phyloP scores from a whole-genome alignment of 2,329 filamentous ascomycete species.

The Colletotrichum sp. region DNA sequence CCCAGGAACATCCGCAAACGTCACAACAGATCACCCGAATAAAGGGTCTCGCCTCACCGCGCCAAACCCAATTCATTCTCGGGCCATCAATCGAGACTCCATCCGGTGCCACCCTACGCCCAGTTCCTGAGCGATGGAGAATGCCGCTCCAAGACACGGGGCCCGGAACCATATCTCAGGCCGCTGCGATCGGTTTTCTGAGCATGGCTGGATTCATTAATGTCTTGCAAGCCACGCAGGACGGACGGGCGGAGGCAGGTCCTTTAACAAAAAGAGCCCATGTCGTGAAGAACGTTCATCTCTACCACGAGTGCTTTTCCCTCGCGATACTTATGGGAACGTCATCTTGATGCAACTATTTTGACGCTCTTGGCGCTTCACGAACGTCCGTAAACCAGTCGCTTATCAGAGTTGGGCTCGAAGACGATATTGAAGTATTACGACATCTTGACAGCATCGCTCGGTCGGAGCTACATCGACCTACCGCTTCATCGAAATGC shows the following conservation, averaged over 20 bases:
- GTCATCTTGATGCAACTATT: neutral
- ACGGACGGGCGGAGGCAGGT: neutral
- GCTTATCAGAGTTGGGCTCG: neutral
- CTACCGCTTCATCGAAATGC: neutral
- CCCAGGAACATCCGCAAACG: neutral
- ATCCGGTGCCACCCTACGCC: neutral
- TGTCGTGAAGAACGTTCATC: neutral
- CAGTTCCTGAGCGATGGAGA: neutral
- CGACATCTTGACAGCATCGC: neutral
- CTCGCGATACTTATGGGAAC: fast-evolving
- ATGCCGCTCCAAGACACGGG: neutral
- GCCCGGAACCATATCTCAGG: neutral
- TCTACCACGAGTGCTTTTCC: neutral
- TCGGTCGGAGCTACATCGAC: neutral
- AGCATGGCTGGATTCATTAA: neutral
- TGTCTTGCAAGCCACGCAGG: neutral
- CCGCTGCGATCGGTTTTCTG: neutral
- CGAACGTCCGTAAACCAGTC: neutral
- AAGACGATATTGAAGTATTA: neutral
- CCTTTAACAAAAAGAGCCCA: neutral
- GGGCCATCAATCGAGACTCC: neutral
- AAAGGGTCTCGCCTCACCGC: neutral
- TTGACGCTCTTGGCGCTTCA: neutral
- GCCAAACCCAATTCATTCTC: neutral
- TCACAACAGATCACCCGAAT: neutral